Percentiles rank a stretch among this genome's conserved stretches.
These are phyloP conservation scores for Fusarium albosuccineum DNA, from an alignment of 2,329 filamentous ascomycete genomes.

Conservation along the genomic window DNA sequence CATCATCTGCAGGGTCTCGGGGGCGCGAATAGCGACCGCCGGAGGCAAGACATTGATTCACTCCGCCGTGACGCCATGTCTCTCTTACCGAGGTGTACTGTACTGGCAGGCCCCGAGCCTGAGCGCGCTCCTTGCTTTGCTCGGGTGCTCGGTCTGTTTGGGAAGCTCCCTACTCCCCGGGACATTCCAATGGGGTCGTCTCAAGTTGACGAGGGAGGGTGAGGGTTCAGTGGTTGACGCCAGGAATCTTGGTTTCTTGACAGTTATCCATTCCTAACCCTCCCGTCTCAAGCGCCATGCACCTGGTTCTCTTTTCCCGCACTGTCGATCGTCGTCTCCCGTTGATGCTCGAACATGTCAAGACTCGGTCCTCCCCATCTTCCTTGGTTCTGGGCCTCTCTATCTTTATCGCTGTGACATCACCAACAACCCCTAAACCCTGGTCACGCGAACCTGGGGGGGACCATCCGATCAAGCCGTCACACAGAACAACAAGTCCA, in stretches of 20 bases:
- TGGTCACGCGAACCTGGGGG: constrained; percentile 32
- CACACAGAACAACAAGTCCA: constrained; percentile 14
- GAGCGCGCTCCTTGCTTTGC: neutral
- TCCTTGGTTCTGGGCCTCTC: constrained; percentile 22
- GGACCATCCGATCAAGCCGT: constrained; percentile 33
- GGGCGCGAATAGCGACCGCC: constrained; percentile 25
- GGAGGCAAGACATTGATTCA: constrained; percentile 34
- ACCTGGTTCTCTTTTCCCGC: constrained; percentile 15
- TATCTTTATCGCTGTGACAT: constrained; percentile 60
- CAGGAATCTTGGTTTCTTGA: constrained; percentile 20
- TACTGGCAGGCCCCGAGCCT: neutral
- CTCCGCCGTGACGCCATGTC: constrained; percentile 35
- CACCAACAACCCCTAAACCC: constrained; percentile 37
- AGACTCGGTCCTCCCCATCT: constrained; percentile 2
- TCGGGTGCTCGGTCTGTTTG: no score
- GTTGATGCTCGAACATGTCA: neutral
- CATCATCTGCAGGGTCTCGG: constrained; percentile 33
- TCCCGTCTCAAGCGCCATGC: neutral
- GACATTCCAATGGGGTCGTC: constrained; percentile 34
- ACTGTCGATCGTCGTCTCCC: constrained; percentile 14
- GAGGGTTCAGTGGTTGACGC: constrained; percentile 32
- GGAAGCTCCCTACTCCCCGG: constrained; percentile 2
- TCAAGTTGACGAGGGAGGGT: constrained; percentile 31
- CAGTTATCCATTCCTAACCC: constrained; percentile 21
- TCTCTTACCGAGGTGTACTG: constrained; percentile 11